phyloP scores from a whole-genome alignment of 495 filamentous ascomycete genomes.

The Aspergillus coremiiformis region DNA sequence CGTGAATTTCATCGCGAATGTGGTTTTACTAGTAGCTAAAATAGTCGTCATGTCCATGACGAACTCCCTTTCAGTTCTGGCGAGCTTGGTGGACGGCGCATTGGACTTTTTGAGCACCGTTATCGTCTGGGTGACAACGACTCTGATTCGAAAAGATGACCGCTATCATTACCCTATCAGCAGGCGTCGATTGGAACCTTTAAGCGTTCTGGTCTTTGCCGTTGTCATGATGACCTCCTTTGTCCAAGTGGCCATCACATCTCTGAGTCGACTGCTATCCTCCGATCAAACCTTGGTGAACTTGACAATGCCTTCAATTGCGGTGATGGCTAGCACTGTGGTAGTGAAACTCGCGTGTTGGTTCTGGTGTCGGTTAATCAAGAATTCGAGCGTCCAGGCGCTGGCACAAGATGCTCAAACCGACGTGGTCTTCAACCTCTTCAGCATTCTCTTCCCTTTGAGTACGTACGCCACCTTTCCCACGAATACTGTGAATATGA shows the following conservation, averaged over 20 bases:
- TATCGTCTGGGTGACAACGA: constrained; percentile 78
- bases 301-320: constrained; percentile 64
- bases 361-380: constrained; percentile 84
- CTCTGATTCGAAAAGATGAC: constrained; percentile 65
- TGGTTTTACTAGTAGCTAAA: constrained; percentile 69
- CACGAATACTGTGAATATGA: neutral
- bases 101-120: constrained; percentile 82
- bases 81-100: constrained; percentile 79
- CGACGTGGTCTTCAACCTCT: constrained; percentile 83
- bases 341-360: constrained; percentile 77
- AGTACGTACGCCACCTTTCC: constrained; percentile 7
- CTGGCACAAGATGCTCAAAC: constrained; percentile 63
- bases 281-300: constrained; percentile 61
- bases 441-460: constrained; percentile 62
- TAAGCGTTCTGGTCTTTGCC: constrained; percentile 75
- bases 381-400: constrained; percentile 83
- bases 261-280: constrained; percentile 56
- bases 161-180: constrained; percentile 79
- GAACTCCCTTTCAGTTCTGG: constrained; percentile 79
- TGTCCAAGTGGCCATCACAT: constrained; percentile 72
- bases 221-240: constrained; percentile 86
- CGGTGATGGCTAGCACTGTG: constrained; percentile 77
- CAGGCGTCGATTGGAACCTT: constrained; percentile 64
- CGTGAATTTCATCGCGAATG: constrained; percentile 79
- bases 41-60: constrained; percentile 71